A percentile compares a stretch with the other conserved stretches of the same genome.
Evolutionary conservation across 495 filamentous ascomycete species (phyloP).

Genomic region (Penicillium chermesinum): DNA sequence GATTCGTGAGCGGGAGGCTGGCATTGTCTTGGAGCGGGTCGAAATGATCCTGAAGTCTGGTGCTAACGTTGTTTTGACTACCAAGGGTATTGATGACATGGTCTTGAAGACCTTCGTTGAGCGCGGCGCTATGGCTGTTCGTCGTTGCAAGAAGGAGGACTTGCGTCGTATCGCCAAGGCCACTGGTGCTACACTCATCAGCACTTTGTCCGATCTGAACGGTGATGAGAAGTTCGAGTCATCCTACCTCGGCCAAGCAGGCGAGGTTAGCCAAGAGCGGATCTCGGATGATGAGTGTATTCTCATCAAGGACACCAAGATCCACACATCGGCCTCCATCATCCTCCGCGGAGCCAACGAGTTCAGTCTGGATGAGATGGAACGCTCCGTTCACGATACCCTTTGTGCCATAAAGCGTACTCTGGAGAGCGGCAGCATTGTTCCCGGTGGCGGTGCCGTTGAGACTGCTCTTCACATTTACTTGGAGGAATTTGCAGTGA

Average conservation of each 20-base stretch:
- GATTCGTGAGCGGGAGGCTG: constrained; percentile 85
- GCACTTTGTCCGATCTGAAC: constrained; percentile 90
- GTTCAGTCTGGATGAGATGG: constrained; percentile 98
- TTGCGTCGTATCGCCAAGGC: constrained; percentile 93
- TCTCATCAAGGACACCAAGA: constrained; percentile 90
- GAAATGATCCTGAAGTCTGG: constrained; percentile 98
- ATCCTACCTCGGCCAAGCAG: constrained; percentile 80
- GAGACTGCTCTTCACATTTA: constrained; percentile 99
- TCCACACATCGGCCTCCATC: constrained; percentile 89
- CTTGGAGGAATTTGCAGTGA: constrained; percentile 98
- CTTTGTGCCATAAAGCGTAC: constrained; percentile 96
- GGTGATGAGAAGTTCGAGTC: constrained; percentile 96
- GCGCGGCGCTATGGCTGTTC: constrained; percentile 90
- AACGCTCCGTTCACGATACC: constrained; percentile 95
- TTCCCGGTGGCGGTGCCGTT: constrained; percentile 92
- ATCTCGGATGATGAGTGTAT: constrained; percentile 99
- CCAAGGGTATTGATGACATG: constrained; percentile 97
- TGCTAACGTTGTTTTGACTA: constrained; percentile 93
- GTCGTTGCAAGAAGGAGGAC: constrained; percentile 98
- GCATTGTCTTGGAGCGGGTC: constrained; percentile 89
- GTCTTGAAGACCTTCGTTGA: constrained; percentile 93
- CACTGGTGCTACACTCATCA: constrained; percentile 87
- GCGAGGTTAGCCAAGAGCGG: constrained; percentile 93
- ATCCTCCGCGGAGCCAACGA: constrained; percentile 96
- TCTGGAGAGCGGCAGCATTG: constrained; percentile 89